Evolutionary conservation across 495 filamentous ascomycete genomes (phyloP).

Genomic region (Aspergillus kassunensis): DNA sequence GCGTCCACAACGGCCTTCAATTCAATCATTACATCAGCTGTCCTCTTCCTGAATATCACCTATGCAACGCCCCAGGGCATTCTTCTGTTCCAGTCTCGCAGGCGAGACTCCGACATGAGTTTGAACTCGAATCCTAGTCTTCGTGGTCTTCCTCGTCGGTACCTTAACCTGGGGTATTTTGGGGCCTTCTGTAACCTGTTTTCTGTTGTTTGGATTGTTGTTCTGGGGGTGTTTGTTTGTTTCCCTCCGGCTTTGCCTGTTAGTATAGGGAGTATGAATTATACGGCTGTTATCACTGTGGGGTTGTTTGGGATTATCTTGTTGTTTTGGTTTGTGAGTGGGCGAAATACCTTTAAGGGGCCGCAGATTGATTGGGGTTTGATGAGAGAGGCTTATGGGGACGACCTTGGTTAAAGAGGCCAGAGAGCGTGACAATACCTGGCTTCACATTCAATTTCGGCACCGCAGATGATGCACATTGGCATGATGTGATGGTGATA

Average conservation of each 20-base stretch:
- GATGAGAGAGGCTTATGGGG: not conserved
- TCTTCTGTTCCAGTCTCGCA: conserved; percentile 25
- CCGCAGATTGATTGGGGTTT: conserved; percentile 1
- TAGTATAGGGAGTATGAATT: conserved; percentile 28
- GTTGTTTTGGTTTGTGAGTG: conserved; percentile 17
- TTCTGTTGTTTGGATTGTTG: conserved; percentile 25
- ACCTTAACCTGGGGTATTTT: conserved; percentile 25
- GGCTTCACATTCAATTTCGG: too few species aligned
- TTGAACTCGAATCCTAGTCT: not conserved
- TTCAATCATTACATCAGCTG: conserved; percentile 35
- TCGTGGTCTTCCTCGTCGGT: conserved; percentile 20
- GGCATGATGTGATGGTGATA: too few species aligned
- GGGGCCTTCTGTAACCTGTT: conserved; percentile 33
- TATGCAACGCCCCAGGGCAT: conserved; percentile 36
- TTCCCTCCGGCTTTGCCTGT: conserved; percentile 29
- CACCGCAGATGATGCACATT: too few species aligned
- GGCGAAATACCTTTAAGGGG: not conserved
- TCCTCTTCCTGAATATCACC: conserved; percentile 33
- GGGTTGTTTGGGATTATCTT: conserved; percentile 24
- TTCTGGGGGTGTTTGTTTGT: conserved; percentile 28
- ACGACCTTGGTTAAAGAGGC: too few species aligned
- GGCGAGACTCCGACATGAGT: not conserved
- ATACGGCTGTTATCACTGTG: conserved; percentile 22
- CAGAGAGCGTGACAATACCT: too few species aligned
- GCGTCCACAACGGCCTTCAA: conserved; percentile 41